phyloP scores from a whole-genome alignment of 805 yeast genomes.

The Helenozyma baotianmanensis region DNA sequence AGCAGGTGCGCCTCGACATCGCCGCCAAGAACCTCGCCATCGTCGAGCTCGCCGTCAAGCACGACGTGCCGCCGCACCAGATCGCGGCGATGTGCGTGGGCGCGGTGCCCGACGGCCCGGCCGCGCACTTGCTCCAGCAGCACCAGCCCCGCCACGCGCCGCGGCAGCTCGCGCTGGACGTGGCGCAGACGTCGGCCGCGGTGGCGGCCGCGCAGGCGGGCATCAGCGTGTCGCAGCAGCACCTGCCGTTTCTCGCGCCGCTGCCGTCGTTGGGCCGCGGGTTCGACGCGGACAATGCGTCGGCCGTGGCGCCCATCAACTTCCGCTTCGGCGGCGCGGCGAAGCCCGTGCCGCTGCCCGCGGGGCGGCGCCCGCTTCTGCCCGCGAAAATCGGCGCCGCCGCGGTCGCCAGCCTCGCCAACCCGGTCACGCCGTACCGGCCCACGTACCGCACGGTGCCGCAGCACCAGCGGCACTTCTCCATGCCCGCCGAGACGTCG shows the following conservation, averaged over 20 bases:
- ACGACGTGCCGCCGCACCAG: constrained; percentile 59
- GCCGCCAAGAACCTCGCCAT: constrained; percentile 58
- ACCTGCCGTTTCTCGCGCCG: constrained; percentile 6
- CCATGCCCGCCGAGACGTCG: constrained; percentile 34
- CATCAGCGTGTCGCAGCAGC: constrained; percentile 3
- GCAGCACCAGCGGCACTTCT: constrained; percentile 38
- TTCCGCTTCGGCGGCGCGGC: constrained; percentile 33
- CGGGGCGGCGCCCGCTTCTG: constrained; percentile 44
- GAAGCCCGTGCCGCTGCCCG: constrained; percentile 6
- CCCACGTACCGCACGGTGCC: constrained; percentile 17
- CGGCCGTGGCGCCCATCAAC: constrained; percentile 29
- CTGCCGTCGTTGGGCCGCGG: constrained; percentile 5
- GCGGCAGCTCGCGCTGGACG: background rate
- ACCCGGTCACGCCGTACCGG: constrained; percentile 33
- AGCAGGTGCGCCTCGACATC: constrained; percentile 62
- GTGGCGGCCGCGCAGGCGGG: background rate
- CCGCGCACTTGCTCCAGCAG: background rate
- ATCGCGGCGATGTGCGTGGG: constrained; percentile 58
- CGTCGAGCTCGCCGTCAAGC: constrained; percentile 52
- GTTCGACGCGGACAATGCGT: constrained; percentile 21
- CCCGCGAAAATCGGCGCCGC: constrained; percentile 73
- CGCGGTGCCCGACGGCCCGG: constrained; percentile 11
- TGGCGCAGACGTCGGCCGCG: background rate
- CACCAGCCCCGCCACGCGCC: background rate
- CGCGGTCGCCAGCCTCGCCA: constrained; percentile 52